phyloP scores from a whole-genome alignment of 768 basidiomycete species.

The Crassisporium funariophilum region DNA sequence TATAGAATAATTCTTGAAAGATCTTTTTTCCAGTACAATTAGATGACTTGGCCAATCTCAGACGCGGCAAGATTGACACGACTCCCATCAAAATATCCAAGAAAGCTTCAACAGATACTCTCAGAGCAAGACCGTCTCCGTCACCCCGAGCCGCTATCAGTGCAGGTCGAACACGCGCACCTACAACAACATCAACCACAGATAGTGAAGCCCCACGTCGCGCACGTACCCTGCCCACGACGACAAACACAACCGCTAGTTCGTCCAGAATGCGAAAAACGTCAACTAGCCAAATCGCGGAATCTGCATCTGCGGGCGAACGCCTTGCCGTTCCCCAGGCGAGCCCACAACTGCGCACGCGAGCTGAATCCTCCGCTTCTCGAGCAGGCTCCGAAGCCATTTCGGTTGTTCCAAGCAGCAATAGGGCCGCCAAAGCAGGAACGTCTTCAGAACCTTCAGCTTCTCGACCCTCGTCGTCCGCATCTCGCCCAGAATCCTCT shows the following conservation, averaged over 20 bases:
- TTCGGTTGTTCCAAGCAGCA: constrained; percentile 12
- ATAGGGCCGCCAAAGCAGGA: constrained; percentile 5
- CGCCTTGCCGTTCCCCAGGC: constrained; percentile 12
- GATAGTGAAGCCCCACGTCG: constrained; percentile 28
- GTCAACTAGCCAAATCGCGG: constrained; percentile 16
- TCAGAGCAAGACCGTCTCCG: constrained; percentile 1
- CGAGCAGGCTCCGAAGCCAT: constrained; percentile 17
- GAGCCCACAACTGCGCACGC: constrained; percentile 20
- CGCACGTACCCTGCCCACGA: constrained; percentile 28
- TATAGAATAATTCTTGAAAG: neutral
- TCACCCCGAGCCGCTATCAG: neutral
- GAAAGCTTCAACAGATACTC: neutral
- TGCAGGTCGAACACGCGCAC: constrained; percentile 4
- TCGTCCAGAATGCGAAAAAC: constrained; percentile 21
- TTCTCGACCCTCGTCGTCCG: constrained; percentile 19
- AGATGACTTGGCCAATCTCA: constrained; percentile 15
- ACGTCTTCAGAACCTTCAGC: constrained; percentile 7
- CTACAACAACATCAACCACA: constrained; percentile 8
- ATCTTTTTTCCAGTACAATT: constrained; percentile 22
- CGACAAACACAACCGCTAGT: constrained; percentile 9
- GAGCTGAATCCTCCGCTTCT: constrained; percentile 32
- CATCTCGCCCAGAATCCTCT: constrained; percentile 15
- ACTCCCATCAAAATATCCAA: constrained; percentile 12
- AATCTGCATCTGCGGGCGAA: constrained; percentile 18
- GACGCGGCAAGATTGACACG: constrained; percentile 12